Percentiles rank a stretch among this genome's conserved stretches.
phyloP scores from a whole-genome alignment of 306 rosid genomes.

The Macrotyloma uniflorum region DNA sequence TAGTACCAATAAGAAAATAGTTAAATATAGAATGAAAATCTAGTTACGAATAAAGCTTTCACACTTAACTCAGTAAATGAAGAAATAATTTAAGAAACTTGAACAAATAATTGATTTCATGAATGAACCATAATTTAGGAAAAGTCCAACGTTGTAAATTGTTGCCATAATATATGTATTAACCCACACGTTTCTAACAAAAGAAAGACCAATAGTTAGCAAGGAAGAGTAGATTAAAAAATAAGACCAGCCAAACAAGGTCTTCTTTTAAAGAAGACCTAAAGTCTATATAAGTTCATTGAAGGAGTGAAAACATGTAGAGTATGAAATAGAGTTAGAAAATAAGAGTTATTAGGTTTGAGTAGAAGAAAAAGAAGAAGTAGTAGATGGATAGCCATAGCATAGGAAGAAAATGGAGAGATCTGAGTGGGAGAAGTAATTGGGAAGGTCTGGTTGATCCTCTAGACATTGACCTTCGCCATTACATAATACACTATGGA shows the following conservation, averaged over 20 bases:
- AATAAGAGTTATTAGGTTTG: constrained; percentile 30
- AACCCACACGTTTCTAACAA: not conserved
- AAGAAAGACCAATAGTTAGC: not conserved
- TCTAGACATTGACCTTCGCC: constrained; percentile 65
- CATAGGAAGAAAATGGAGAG: constrained; percentile 37
- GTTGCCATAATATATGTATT: not conserved
- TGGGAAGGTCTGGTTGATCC: constrained; percentile 72
- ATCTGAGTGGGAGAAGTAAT: constrained; percentile 54
- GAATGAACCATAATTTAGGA: not conserved
- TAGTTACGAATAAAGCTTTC: too few species aligned
- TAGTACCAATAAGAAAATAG: too few species aligned
- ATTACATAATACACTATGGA: constrained; percentile 65
- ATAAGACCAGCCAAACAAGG: not conserved
- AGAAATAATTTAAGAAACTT: too few species aligned
- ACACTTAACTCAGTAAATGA: too few species aligned
- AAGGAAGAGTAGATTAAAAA: not conserved
- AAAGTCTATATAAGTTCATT: not conserved
- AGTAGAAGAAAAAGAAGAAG: not conserved
- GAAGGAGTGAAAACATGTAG: not conserved
- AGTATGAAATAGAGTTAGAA: not conserved
- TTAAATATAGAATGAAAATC: too few species aligned
- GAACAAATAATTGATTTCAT: not conserved
- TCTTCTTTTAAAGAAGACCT: not conserved
- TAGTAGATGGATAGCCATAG: constrained; percentile 21
- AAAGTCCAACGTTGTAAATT: not conserved